Conservation (phyloP, 2,329 filamentous ascomycete genomes). For the Fusarium foetens region DNA sequence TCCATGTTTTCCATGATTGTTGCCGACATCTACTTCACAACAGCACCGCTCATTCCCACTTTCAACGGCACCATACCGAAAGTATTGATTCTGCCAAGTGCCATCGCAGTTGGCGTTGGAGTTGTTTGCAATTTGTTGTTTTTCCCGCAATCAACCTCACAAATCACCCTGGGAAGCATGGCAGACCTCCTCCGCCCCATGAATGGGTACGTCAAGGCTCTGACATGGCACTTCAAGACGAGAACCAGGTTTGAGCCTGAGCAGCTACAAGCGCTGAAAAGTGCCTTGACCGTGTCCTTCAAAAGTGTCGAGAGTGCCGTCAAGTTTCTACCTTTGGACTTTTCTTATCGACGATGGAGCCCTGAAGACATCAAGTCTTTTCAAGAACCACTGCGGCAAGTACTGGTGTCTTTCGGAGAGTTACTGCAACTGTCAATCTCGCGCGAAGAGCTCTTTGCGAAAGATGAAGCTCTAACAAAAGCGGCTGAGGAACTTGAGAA, state of each 20-base stretch:
- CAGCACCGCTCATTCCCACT: constrained; percentile 7
- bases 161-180: constrained; percentile 19
- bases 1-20: constrained; percentile 12
- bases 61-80: constrained; percentile 11
- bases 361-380: constrained; percentile 17
- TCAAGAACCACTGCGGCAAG: constrained; percentile 5
- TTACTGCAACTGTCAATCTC: constrained; percentile 7
- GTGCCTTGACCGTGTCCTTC: background rate
- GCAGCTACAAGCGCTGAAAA: constrained; percentile 1
- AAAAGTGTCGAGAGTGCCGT: constrained; percentile 9
- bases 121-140: constrained; percentile 13
- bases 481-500: constrained; percentile 11
- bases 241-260: background rate
- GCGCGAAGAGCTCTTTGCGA: constrained; percentile 7
- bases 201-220: constrained; percentile 8
- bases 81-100: background rate
- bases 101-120: constrained; percentile 6
- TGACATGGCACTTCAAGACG: constrained; percentile 16
- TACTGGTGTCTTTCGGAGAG: constrained; percentile 2
- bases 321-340: constrained; percentile 18
- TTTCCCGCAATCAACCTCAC: constrained; percentile 15
- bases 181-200: constrained; percentile 3
- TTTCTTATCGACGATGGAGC: constrained; percentile 12
- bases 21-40: constrained; percentile 3
- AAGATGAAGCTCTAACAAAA: constrained; percentile 11